Evolutionary conservation across 1,284 basidiomycete genomes (phyloP), one percentile per base, ranked within the genome.

Genomic region (Termitomyces sp.): DNA sequence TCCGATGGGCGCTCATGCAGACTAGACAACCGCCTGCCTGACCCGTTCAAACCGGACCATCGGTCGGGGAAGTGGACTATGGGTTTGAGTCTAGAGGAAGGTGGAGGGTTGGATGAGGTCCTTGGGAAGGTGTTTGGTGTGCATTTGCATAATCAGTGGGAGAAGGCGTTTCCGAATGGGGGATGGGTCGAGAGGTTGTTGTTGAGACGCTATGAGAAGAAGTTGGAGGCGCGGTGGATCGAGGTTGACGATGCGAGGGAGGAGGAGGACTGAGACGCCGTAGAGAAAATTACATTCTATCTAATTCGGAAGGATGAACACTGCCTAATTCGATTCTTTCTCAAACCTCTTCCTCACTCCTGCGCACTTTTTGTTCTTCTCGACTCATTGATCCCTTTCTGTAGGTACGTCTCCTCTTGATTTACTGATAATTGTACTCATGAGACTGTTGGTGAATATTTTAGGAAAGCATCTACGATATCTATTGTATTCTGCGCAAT

Each of bases 91-190:
- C 61, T 84, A 50, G 81, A 83, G 59, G 81, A 81, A 53, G 82
- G 80, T 0, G 88, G 87, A 0, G 82, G 81, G 17, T 72, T 95
- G 31, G 85, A 93, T 64, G 64, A 70, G 33, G 81, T 78, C 56
- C 72, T 94, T n/a, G 69, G 75, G 7, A 82, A 86, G 56, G 79
- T 96, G 7, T 97, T 94, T 72, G 81, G 85, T 0, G 83, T 98
- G 28, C 94, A 95, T 73, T 67, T 98, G 61, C 94, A 97, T 69
- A 96, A 96, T 70, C 92, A 93, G 67, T 97, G 94, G 94, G 80
- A 86, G 52, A 93, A 90, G 73, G 66, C 71, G 43, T 96, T 90
- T 63, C 91, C 92, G 0, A 69, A 69, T 44, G 78, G 72, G 12
- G 90, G 93, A 0, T 94, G 93, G 92, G 81, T 97, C 0, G 83